Conservation (phyloP, 306 rosid genomes). For the Oxytropis ochrocephala region DNA sequence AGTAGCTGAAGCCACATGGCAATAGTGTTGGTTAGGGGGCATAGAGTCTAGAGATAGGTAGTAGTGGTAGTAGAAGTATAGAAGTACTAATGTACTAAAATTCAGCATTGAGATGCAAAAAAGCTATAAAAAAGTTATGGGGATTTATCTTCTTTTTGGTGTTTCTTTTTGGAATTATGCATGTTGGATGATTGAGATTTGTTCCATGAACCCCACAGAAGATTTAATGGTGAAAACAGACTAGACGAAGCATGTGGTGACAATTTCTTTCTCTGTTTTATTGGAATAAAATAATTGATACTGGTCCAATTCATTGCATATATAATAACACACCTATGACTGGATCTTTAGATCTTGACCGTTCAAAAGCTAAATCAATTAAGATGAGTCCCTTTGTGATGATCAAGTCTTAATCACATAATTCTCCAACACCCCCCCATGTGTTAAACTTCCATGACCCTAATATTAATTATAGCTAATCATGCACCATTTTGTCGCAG, state of each 20-base stretch:
- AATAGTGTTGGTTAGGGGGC: no score
- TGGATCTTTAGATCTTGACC: slow-evolving; percentile 31
- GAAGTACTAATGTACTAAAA: not conserved
- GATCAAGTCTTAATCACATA: slow-evolving; percentile 21
- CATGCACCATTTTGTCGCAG: not conserved
- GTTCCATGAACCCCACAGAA: slow-evolving; percentile 38
- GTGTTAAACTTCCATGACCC: slow-evolving; percentile 21
- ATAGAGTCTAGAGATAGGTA: not conserved
- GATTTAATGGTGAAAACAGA: slow-evolving; percentile 19
- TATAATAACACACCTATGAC: slow-evolving; percentile 8
- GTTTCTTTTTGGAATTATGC: slow-evolving; percentile 46
- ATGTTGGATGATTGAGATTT: slow-evolving; percentile 28
- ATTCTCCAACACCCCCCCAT: slow-evolving; percentile 52
- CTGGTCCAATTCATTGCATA: slow-evolving; percentile 7
- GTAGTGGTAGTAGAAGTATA: no score
- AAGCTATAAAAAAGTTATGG: not conserved
- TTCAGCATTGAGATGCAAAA: not conserved
- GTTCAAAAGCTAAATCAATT: not conserved
- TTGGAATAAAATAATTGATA: slow-evolving; percentile 14
- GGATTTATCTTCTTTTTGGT: slow-evolving; percentile 17
- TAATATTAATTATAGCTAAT: slow-evolving; percentile 16
- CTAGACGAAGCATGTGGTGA: slow-evolving; percentile 24
- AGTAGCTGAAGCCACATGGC: no score
- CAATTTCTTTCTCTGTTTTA: slow-evolving; percentile 13
- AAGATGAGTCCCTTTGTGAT: not conserved